Conservation (phyloP, 768 basidiomycete genomes). For the Auricularia sp. region DNA sequence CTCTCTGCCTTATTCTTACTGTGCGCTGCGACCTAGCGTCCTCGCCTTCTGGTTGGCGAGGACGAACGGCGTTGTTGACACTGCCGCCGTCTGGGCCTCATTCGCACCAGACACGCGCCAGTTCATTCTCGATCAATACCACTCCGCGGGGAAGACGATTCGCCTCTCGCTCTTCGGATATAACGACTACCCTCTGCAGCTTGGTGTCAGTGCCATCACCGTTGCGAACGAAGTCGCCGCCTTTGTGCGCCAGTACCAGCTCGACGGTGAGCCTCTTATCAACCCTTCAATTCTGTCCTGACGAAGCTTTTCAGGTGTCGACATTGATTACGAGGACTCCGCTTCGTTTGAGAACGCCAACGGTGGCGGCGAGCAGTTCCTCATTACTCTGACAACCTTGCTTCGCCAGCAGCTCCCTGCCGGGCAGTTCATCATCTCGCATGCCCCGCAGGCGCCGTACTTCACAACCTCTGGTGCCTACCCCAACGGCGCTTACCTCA, state of each 20-base stretch:
- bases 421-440: conserved; percentile 2
- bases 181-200: conserved; percentile 13
- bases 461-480: neutral
- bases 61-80: neutral
- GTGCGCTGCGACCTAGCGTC: neutral
- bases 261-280: conserved; percentile 6
- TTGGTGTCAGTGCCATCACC: conserved; percentile 1
- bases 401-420: conserved; percentile 5
- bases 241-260: conserved; percentile 9
- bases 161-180: conserved; percentile 20
- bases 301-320: conserved; percentile 1
- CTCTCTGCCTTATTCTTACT: neutral
- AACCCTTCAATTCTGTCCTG: too few species aligned
- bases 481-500: conserved; percentile 17
- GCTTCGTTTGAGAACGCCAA: conserved; percentile 1
- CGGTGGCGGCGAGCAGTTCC: conserved; percentile 5
- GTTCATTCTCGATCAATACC: neutral
- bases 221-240: conserved; percentile 5
- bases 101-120: neutral
- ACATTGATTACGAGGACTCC: conserved; percentile 12
- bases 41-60: neutral
- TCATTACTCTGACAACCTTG: conserved; percentile 5
- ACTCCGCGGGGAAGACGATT: neutral
- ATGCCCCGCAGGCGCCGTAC: conserved; percentile 23
- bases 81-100: neutral